Evolutionary conservation across 2,329 filamentous ascomycete species (phyloP).

Genomic region (Aspergillus sp.): DNA sequence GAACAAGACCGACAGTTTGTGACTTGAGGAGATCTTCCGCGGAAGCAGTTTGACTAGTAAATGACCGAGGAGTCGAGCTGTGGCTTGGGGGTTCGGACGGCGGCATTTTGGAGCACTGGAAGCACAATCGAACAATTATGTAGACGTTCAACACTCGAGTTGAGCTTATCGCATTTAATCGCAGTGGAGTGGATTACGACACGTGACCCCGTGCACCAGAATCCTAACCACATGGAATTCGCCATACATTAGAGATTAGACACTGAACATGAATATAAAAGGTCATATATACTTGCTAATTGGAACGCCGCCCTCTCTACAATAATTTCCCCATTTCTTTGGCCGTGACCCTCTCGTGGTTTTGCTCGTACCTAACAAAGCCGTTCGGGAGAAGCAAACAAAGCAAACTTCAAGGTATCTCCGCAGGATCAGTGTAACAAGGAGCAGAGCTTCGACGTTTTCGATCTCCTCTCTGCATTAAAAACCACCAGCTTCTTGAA

Average conservation of each 20-base stretch:
- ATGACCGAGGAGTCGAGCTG: slow-evolving; percentile 53
- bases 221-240: background rate
- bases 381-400: slow-evolving; percentile 18
- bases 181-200: background rate
- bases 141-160: background rate
- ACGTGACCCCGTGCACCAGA: background rate
- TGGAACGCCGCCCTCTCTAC: background rate
- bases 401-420: slow-evolving; percentile 21
- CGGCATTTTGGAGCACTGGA: slow-evolving; percentile 15
- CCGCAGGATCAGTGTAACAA: slow-evolving; percentile 22
- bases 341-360: background rate
- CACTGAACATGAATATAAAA: background rate
- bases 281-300: background rate
- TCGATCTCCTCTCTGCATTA: slow-evolving; percentile 1
- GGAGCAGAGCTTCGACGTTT: slow-evolving; percentile 9
- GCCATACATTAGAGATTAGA: background rate
- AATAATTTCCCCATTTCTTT: background rate
- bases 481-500: slow-evolving; percentile 4
- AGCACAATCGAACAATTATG: background rate
- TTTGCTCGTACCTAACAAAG: background rate
- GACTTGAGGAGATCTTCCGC: slow-evolving; percentile 80
- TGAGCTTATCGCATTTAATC: background rate
- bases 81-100: slow-evolving; percentile 40
- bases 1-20: slow-evolving; percentile 86
- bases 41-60: slow-evolving; percentile 72